phyloP scores from a whole-genome alignment of 2,329 filamentous ascomycete species.

The Botrytis deweyae region DNA sequence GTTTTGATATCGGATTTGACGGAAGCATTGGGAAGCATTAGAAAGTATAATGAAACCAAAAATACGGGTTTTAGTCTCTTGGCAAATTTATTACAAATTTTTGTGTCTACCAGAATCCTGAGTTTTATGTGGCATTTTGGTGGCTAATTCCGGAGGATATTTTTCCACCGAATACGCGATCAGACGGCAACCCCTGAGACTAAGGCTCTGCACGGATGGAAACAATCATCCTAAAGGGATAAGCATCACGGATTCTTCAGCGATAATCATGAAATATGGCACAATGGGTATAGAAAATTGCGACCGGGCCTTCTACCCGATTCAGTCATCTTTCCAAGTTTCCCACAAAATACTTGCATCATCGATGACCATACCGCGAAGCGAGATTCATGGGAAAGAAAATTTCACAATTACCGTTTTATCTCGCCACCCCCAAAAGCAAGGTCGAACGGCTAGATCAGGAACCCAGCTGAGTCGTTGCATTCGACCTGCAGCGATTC shows the following conservation, averaged over 20 bases:
- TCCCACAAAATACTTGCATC: not conserved
- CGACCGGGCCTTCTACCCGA: constrained; percentile 12
- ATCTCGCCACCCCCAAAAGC: not conserved
- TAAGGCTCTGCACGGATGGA: not conserved
- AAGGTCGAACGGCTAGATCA: not conserved
- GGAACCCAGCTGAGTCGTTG: constrained; percentile 1
- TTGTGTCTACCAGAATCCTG: not conserved
- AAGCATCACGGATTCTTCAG: not conserved
- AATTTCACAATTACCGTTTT: not conserved
- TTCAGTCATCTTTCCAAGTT: not conserved
- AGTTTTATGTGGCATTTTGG: not conserved
- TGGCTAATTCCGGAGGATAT: constrained; percentile 1
- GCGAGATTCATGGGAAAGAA: not conserved
- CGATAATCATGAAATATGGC: not conserved
- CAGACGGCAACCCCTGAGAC: constrained; percentile 2
- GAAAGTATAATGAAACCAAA: not conserved
- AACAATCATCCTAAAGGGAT: not conserved
- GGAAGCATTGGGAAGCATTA: not conserved
- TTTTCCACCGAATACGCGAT: not conserved
- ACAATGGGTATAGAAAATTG: not conserved
- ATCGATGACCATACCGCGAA: not conserved
- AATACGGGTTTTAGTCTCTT: not conserved
- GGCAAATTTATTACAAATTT: not conserved
- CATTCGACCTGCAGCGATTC: not conserved
- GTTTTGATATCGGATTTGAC: not conserved